Evolutionary conservation across 805 yeast species (phyloP), one percentile per base, ranked within the genome.

Genomic region (Saturnispora serradocipensis): DNA sequence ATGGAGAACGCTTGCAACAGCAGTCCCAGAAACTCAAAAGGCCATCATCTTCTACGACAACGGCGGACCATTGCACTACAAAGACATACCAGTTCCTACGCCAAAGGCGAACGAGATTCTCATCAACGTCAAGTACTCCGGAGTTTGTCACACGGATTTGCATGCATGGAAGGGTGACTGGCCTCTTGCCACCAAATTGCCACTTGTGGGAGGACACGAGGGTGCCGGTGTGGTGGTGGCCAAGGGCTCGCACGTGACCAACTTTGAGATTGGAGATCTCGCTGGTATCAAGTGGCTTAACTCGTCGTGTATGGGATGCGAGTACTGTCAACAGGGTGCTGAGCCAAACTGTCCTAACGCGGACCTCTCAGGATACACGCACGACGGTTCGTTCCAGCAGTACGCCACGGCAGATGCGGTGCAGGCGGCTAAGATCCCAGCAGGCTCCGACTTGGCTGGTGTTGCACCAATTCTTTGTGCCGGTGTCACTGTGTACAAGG

Each of bases 91-190:
- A 50, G 91, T 87, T 52, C 95, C 95, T 62, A 70, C 67, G 46
- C 95, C 95, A 61, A 83, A 78, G 65, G 72, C 87, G 54, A 83
- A 81, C 65, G 90, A 88, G 71, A 75, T 88, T 59, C 76, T 88
- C 67, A 75, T 88, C 71, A 81, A 88, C 68, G 82, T 88, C 69
- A 81, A 81, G 72, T 88, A 82, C 76, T 81, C 95, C 27, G 96
- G 96, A 71, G 95, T 88, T 52, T 88, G 96, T 72, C 96, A 89
- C 76, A 87, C 96, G 36, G 96, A 88, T 66, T 78, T 88, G 67
- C 96, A 88, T 74, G 95, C 95, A 51, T 86, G 93, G 90, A 80
- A 85, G 67, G 95, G 95, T 64, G 96, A 88, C 72, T 88, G 95
- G 95, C 93, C 95, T 48, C 73, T 84, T 67, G 78, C 72, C 57